A percentile compares a stretch with the other conserved stretches of the same genome.
Conservation (phyloP, 1,284 basidiomycete species). For the Austroboletus novae-zelandiae region DNA sequence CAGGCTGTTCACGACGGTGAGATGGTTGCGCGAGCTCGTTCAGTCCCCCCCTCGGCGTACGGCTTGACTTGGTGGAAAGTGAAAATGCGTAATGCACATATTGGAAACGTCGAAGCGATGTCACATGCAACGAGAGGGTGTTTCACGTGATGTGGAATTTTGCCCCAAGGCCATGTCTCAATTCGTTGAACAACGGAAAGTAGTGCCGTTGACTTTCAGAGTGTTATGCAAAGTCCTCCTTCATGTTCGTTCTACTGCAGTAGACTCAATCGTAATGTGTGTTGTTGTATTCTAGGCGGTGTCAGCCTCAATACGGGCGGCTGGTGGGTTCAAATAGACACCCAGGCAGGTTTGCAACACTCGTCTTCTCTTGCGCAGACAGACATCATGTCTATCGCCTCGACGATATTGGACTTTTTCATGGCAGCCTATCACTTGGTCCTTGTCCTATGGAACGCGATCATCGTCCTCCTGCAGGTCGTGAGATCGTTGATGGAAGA, state of each 20-base stretch:
- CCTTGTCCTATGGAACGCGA: constrained; percentile 14
- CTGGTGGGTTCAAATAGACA: constrained; percentile 10
- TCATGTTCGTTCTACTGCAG: too few species aligned
- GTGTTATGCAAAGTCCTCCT: too few species aligned
- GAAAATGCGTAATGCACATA: constrained; percentile 44
- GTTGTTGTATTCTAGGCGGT: too few species aligned
- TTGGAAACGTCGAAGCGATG: constrained; percentile 9
- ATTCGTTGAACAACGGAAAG: too few species aligned
- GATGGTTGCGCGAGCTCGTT: constrained; percentile 93
- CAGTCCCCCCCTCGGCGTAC: constrained; percentile 86
- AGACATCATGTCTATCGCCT: background rate
- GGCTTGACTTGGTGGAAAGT: constrained; percentile 85
- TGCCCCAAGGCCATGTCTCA: constrained; percentile 51
- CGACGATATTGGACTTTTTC: constrained; percentile 2
- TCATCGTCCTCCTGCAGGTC: constrained; percentile 11
- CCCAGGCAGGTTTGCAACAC: background rate
- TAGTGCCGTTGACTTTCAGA: too few species aligned
- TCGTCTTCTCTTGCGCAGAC: background rate
- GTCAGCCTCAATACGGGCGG: background rate
- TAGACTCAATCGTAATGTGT: too few species aligned
- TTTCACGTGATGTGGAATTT: constrained; percentile 59
- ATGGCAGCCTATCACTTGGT: constrained; percentile 5
- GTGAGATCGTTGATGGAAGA: constrained; percentile 9
- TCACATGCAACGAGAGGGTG: constrained; percentile 64
- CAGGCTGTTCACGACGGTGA: constrained; percentile 83